phyloP scores from a whole-genome alignment of 2,329 filamentous ascomycete genomes.

The Neonectria neomacrospora region DNA sequence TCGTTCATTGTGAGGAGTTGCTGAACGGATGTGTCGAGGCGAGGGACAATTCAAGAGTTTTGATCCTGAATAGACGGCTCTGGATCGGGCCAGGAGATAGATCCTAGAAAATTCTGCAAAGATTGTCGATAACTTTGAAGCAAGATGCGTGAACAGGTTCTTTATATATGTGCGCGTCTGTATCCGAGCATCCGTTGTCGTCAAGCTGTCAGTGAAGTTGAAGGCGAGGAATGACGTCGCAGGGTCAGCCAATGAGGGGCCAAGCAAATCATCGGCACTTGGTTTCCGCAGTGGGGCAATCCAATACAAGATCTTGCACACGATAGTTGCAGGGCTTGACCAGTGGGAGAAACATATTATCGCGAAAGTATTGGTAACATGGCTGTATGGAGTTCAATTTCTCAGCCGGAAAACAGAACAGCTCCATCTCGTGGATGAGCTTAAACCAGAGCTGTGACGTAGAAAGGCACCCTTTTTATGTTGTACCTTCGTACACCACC shows the following conservation, averaged over 20 bases:
- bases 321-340: neutral
- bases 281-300: slow-evolving; percentile 2
- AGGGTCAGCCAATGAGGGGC: slow-evolving; percentile 13
- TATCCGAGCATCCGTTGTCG: neutral
- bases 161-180: too few relatives aligned
- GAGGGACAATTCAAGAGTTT: neutral
- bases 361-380: neutral
- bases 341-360: neutral
- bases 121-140: too few relatives aligned
- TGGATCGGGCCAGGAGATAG: neutral
- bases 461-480: neutral
- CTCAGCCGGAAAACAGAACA: neutral
- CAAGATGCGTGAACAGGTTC: too few relatives aligned
- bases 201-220: neutral
- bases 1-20: slow-evolving; percentile 29
- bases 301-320: neutral
- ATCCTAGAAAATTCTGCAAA: neutral
- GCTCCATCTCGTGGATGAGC: neutral
- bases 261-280: neutral
- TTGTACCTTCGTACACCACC: slow-evolving; percentile 1
- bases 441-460: neutral
- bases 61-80: neutral
- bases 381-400: slow-evolving; percentile 1
- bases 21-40: neutral
- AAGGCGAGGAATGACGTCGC: slow-evolving; percentile 11